phyloP scores from a whole-genome alignment of 306 rosid genomes.

The Dryas drummondii region DNA sequence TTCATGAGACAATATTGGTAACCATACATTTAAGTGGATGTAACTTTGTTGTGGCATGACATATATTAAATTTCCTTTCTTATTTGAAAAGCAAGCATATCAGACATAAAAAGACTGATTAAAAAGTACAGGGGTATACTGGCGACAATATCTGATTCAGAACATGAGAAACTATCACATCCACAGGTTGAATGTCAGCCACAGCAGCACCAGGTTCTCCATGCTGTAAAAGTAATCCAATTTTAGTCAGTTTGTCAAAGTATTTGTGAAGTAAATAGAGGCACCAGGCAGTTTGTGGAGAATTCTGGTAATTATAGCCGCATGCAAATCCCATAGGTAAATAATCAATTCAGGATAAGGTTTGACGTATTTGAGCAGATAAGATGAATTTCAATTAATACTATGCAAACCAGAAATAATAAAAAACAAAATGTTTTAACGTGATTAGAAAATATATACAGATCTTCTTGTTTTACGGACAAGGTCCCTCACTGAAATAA shows the following conservation, averaged over 20 bases:
- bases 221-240: slow-evolving; percentile 58
- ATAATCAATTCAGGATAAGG: neutral
- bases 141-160: slow-evolving; percentile 74
- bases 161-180: slow-evolving; percentile 81
- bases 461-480: slow-evolving; percentile 9
- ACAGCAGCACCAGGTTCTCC: slow-evolving; percentile 96
- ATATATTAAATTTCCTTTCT: neutral
- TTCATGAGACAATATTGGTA: neutral
- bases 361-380: neutral
- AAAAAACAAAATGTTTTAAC: neutral
- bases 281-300: neutral
- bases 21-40: neutral
- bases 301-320: slow-evolving; percentile 3
- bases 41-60: too few relatives aligned
- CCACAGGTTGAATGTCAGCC: slow-evolving; percentile 81
- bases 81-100: neutral
- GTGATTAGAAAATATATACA: neutral
- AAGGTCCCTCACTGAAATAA: slow-evolving; percentile 5
- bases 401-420: neutral
- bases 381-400: neutral
- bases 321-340: neutral
- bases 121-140: slow-evolving; percentile 49
- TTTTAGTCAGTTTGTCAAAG: slow-evolving; percentile 30
- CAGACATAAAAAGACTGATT: slow-evolving; percentile 3
- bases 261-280: neutral